phyloP scores from a whole-genome alignment of 1,139 yeast species.

The Meyerozyma guilliermondii region DNA sequence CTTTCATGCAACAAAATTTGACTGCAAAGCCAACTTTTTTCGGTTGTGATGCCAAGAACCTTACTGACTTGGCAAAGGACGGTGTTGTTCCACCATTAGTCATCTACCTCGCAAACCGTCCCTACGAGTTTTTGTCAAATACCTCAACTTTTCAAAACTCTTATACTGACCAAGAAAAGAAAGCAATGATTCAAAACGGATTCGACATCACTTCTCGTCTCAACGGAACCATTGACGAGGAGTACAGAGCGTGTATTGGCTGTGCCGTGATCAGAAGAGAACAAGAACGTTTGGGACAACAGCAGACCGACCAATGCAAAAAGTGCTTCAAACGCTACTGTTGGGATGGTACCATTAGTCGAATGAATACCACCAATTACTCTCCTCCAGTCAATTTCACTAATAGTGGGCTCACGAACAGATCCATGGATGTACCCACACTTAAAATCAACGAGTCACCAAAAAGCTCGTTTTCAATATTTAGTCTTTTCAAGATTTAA shows the following conservation, averaged over 20 bases:
- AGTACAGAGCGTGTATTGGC: conserved; percentile 77
- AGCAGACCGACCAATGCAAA: conserved; percentile 68
- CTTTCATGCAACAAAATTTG: conserved; percentile 47
- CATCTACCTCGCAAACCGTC: conserved; percentile 75
- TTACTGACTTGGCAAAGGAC: conserved; percentile 41
- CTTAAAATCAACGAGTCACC: not conserved
- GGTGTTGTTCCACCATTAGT: conserved; percentile 61
- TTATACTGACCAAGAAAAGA: conserved; percentile 55
- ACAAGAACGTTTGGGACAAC: conserved; percentile 63
- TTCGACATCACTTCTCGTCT: conserved; percentile 71
- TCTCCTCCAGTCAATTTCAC: conserved; percentile 24
- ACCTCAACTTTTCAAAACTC: conserved; percentile 66
- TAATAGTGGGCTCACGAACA: conserved; percentile 24
- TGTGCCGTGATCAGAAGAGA: conserved; percentile 86
- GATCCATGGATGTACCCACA: conserved; percentile 5
- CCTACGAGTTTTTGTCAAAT: conserved; percentile 63
- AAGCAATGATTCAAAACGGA: conserved; percentile 68
- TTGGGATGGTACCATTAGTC: conserved; percentile 58
- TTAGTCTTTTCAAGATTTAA: not conserved
- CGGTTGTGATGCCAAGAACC: conserved; percentile 73
- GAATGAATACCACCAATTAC: conserved; percentile 10
- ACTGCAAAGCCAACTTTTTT: conserved; percentile 73
- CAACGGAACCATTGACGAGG: conserved; percentile 66
- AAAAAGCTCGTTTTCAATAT: not conserved
- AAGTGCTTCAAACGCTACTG: conserved; percentile 72